These are phyloP conservation scores for Zangia roseola DNA, from an alignment of 768 basidiomycete genomes.

Conservation along the genomic window DNA sequence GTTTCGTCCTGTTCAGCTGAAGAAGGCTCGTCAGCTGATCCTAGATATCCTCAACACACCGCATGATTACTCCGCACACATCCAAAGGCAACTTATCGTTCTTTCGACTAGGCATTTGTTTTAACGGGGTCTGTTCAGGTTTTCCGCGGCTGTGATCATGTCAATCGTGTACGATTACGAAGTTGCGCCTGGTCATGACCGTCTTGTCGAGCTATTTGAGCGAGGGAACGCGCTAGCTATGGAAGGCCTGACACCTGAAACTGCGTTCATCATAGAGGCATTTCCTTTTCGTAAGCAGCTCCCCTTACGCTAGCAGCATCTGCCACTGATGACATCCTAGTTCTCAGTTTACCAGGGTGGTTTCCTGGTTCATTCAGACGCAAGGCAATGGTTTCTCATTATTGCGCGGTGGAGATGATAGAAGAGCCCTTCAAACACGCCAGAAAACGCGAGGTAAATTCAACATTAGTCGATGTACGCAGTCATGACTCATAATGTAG, in stretches of 20 bases:
- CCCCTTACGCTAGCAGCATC: background rate
- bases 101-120: background rate
- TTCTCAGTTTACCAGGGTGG: slow-evolving; percentile 25
- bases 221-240: slow-evolving; percentile 24
- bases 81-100: slow-evolving; percentile 9
- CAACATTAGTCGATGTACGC: background rate
- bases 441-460: slow-evolving; percentile 8
- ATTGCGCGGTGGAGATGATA: slow-evolving; percentile 12
- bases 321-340: slow-evolving; percentile 5
- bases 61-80: background rate
- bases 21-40: slow-evolving; percentile 19
- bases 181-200: slow-evolving; percentile 35
- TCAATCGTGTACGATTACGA: slow-evolving; percentile 42
- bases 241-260: slow-evolving; percentile 14
- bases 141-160: slow-evolving; percentile 37
- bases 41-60: slow-evolving; percentile 12
- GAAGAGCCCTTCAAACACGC: slow-evolving; percentile 16
- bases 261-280: slow-evolving; percentile 9
- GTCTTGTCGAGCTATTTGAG: slow-evolving; percentile 38
- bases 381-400: slow-evolving; percentile 9
- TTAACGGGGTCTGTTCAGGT: slow-evolving; percentile 13
- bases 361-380: slow-evolving; percentile 29
- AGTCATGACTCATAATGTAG: slow-evolving; percentile 6
- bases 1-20: slow-evolving; percentile 19
- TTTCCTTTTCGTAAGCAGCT: slow-evolving; percentile 23